Percentiles rank a stretch among this genome's conserved stretches.
phyloP scores from a whole-genome alignment of 352 stramenopile genomes.

The Pythium dissotocum region DNA sequence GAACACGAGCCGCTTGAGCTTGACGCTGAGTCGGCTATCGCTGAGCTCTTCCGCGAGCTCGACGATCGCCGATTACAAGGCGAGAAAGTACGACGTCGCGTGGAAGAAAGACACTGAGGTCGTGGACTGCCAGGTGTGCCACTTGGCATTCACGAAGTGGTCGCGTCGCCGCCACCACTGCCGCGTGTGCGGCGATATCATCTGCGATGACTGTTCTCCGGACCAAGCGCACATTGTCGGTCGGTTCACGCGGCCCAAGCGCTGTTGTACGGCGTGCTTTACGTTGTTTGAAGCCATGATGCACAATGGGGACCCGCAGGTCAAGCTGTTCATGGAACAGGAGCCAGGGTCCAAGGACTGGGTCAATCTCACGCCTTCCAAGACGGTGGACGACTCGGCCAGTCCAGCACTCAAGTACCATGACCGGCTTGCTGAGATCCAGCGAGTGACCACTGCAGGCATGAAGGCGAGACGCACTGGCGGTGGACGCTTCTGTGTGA shows the following conservation, averaged over 20 bases:
- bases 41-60: conserved; percentile 22
- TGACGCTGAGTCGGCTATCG: conserved; percentile 29
- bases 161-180: conserved; percentile 78
- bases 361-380: conserved; percentile 20
- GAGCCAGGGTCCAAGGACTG: conserved; percentile 26
- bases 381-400: background rate
- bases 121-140: conserved; percentile 67
- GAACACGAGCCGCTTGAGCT: conserved; percentile 18
- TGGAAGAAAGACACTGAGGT: conserved; percentile 65
- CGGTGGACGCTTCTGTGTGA: conserved; percentile 57
- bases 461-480: conserved; percentile 55
- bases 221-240: conserved; percentile 57
- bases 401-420: conserved; percentile 18
- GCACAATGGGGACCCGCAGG: conserved; percentile 42
- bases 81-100: conserved; percentile 70
- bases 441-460: conserved; percentile 67
- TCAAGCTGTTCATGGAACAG: conserved; percentile 35
- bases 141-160: conserved; percentile 71
- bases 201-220: conserved; percentile 72
- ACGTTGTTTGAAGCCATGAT: conserved; percentile 60
- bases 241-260: conserved; percentile 54
- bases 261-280: conserved; percentile 63
- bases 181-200: conserved; percentile 73
- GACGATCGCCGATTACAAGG: conserved; percentile 29
- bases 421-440: conserved; percentile 64